phyloP scores from a whole-genome alignment of 2,329 filamentous ascomycete genomes.

The Neonectria faginata region DNA sequence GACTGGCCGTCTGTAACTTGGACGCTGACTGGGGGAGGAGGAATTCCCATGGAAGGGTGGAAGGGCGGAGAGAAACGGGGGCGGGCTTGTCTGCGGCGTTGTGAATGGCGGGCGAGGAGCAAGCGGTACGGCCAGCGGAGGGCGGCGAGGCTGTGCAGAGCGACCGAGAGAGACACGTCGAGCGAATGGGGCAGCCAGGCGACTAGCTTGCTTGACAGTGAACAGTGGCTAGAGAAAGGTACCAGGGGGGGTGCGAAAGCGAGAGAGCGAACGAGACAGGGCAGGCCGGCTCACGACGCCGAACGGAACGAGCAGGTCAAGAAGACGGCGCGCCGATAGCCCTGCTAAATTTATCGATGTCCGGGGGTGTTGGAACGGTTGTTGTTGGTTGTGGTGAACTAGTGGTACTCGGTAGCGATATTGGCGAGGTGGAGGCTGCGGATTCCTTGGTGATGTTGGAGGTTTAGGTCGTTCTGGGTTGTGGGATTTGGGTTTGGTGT shows the following conservation, averaged over 20 bases:
- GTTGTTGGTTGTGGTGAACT: conserved; percentile 13
- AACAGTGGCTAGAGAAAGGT: conserved; percentile 7
- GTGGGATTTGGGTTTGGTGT: not conserved
- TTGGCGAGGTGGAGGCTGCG: not conserved
- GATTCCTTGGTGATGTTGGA: conserved; percentile 1
- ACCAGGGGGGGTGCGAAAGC: conserved; percentile 13
- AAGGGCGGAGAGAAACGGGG: conserved; percentile 27
- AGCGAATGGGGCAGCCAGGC: conserved; percentile 32
- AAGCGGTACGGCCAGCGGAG: conserved; percentile 30
- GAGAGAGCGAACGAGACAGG: conserved; percentile 10
- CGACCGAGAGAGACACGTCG: conserved; percentile 38
- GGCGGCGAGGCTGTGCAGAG: conserved; percentile 41
- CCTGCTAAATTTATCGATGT: conserved; percentile 42
- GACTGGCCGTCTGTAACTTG: not conserved
- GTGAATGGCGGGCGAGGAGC: conserved; percentile 28
- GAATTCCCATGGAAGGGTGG: conserved; percentile 36
- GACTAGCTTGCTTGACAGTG: conserved; percentile 9
- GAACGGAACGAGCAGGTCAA: conserved; percentile 20
- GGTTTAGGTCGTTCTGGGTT: not conserved
- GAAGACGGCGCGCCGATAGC: conserved; percentile 2
- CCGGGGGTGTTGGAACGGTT: conserved; percentile 17
- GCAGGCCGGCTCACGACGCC: conserved; percentile 18
- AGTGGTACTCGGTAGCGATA: not conserved
- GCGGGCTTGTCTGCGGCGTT: conserved; percentile 26
- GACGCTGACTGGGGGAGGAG: conserved; percentile 28